These are phyloP conservation scores for Leptographium radiaticola DNA, from an alignment of 2,329 filamentous ascomycete genomes.

Conservation along the genomic window DNA sequence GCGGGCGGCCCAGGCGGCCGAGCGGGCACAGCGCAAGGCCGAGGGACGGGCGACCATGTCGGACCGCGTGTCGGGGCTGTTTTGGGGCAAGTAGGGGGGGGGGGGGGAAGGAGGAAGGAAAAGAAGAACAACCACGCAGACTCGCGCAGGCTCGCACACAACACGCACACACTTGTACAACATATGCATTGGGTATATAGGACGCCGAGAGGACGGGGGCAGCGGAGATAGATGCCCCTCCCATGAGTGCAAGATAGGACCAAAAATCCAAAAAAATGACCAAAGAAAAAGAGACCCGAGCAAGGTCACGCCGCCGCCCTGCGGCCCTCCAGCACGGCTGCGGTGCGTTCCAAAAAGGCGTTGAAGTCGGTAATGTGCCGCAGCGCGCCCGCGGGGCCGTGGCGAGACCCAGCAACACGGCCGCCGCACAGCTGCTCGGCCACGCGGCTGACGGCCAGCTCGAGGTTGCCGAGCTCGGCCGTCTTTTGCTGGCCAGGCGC, in stretches of 20 bases:
- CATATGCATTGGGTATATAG: background rate
- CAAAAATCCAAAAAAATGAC: background rate
- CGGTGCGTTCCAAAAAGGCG: conserved; percentile 47
- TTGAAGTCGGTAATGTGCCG: conserved; percentile 49
- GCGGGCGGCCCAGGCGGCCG: conserved; percentile 41
- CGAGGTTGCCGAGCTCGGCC: conserved; percentile 42
- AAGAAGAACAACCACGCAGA: background rate
- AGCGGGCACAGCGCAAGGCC: conserved; percentile 41
- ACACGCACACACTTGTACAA: background rate
- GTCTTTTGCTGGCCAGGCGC: conserved; percentile 29
- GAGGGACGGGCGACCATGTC: conserved; percentile 35
- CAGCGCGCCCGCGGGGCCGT: conserved; percentile 23
- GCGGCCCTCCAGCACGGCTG: conserved; percentile 36
- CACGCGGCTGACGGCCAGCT: conserved; percentile 41
- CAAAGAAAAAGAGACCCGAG: background rate
- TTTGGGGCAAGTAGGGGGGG: conserved; percentile 11
- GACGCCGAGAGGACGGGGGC: too few relatives aligned
- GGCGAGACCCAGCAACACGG: conserved; percentile 21
- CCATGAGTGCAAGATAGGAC: too few relatives aligned
- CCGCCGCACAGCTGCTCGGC: conserved; percentile 38
- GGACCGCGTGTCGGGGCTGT: conserved; percentile 24
- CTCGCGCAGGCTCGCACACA: too few relatives aligned
- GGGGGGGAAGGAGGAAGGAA: background rate
- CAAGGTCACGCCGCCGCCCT: background rate
- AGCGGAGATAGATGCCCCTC: too few relatives aligned